Evolutionary conservation across 1,284 basidiomycete species (phyloP).

Genomic region (Cutaneotrichosporon sp.): DNA sequence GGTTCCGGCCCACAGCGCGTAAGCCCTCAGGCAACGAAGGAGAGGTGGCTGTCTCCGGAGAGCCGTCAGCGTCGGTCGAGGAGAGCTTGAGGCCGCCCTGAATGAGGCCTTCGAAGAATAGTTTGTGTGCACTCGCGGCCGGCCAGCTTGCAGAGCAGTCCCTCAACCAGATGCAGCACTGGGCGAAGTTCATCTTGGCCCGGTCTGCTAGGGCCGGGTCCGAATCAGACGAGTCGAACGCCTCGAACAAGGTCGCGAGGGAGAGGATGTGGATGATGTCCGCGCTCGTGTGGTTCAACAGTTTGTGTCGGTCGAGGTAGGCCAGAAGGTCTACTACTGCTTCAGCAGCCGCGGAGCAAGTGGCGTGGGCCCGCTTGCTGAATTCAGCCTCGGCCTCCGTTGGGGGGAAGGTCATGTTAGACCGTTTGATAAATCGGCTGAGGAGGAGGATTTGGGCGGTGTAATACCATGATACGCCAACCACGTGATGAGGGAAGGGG

Average conservation of each 20-base stretch:
- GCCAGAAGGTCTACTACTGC: constrained; percentile 32
- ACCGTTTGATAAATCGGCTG: constrained; percentile 33
- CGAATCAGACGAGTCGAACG: constrained; percentile 24
- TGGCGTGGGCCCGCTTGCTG: constrained; percentile 17
- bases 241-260: constrained; percentile 36
- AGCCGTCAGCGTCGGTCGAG: not conserved
- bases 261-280: constrained; percentile 43
- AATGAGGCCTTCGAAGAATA: constrained; percentile 45
- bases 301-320: constrained; percentile 30
- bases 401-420: not conserved
- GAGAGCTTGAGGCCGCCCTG: constrained; percentile 32
- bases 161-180: constrained; percentile 43
- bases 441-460: constrained; percentile 37
- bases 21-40: constrained; percentile 14
- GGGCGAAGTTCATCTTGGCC: constrained; percentile 37
- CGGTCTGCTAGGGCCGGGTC: constrained; percentile 23
- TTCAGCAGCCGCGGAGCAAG: constrained; percentile 39
- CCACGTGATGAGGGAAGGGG: constrained; percentile 37
- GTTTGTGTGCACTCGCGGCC: constrained; percentile 37
- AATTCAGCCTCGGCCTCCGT: constrained; percentile 5
- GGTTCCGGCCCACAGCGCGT: constrained; percentile 18
- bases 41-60: not conserved
- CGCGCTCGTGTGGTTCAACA: constrained; percentile 31
- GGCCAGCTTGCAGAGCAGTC: constrained; percentile 39
- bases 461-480: constrained; percentile 39